Percentiles rank a stretch among this genome's conserved stretches.
phyloP scores from a whole-genome alignment of 176 grass and related monocot genomes.

The Phyllostachys edulis region DNA sequence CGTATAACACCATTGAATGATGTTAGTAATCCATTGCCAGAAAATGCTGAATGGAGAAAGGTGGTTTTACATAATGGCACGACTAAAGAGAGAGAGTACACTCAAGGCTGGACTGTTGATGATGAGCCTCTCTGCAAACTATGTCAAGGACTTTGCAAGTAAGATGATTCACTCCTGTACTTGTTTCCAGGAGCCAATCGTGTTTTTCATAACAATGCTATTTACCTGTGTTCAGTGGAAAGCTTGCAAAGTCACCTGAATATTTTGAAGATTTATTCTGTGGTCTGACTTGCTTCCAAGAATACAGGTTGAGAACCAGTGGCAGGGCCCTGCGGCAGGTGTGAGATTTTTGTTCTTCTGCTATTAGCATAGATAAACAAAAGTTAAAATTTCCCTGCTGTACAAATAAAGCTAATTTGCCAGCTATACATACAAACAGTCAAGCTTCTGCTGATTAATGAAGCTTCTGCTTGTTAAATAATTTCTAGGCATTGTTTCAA shows the following conservation, averaged over 20 bases:
- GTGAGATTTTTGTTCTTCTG: conserved; percentile 8
- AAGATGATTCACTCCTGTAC: conserved; percentile 21
- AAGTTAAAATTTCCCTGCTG: background rate
- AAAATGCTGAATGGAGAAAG: conserved; percentile 88
- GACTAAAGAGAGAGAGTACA: conserved; percentile 62
- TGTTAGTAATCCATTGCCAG: conserved; percentile 78
- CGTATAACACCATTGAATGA: conserved; percentile 55
- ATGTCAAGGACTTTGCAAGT: conserved; percentile 86
- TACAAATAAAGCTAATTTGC: background rate
- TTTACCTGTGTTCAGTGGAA: conserved; percentile 52
- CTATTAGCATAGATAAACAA: conserved; percentile 6
- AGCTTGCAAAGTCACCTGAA: conserved; percentile 85
- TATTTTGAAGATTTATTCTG: conserved; percentile 99
- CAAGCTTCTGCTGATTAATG: conserved; percentile 26
- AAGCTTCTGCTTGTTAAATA: conserved; percentile 31
- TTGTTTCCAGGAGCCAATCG: conserved; percentile 19
- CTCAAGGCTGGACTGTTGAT: conserved; percentile 69
- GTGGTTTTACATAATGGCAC: conserved; percentile 55
- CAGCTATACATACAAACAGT: background rate
- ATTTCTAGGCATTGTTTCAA: conserved; percentile 75
- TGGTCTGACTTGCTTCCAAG: conserved; percentile 68
- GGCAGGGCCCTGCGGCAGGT: conserved; percentile 74
- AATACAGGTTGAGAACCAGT: conserved; percentile 80
- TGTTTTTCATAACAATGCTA: conserved; percentile 14
- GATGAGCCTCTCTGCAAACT: conserved; percentile 89